Conservation (phyloP, 345 rosid species). For the Kernera saxatilis region DNA sequence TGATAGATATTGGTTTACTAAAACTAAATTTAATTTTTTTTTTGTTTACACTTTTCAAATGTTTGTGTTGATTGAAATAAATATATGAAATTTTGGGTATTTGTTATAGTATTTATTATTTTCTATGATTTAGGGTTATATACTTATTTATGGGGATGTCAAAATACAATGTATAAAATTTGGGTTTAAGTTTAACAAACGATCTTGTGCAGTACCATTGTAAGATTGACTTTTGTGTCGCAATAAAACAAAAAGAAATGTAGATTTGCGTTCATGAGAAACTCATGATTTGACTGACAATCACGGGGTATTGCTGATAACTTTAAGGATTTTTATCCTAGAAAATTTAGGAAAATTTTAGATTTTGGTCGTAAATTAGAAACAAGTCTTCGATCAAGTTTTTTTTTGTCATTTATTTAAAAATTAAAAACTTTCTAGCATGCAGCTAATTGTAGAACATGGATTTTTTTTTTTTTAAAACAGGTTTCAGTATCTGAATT, state of each 20-base stretch:
- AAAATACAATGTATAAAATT: background rate
- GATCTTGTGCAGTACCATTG: background rate
- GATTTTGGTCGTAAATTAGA: background rate
- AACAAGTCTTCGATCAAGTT: background rate
- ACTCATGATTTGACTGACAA: conserved; percentile 2
- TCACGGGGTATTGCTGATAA: background rate
- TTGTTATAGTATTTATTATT: background rate
- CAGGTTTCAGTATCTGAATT: too few species aligned
- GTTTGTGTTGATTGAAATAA: background rate
- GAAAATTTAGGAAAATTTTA: background rate
- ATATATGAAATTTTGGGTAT: background rate
- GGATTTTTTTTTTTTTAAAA: too few species aligned
- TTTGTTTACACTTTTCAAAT: too few species aligned
- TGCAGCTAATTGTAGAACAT: too few species aligned
- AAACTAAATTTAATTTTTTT: too few species aligned
- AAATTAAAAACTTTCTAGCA: background rate
- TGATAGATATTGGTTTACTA: too few species aligned
- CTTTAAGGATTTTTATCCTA: background rate
- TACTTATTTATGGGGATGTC: background rate
- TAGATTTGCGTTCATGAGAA: conserved; percentile 10
- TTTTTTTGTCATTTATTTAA: too few species aligned
- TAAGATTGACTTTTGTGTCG: background rate
- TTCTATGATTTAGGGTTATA: background rate
- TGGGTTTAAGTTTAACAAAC: background rate
- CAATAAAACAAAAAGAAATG: background rate